Base-by-base conservation (phyloP, 768 basidiomycete genomes). In the Amanita rubescens region DNA sequence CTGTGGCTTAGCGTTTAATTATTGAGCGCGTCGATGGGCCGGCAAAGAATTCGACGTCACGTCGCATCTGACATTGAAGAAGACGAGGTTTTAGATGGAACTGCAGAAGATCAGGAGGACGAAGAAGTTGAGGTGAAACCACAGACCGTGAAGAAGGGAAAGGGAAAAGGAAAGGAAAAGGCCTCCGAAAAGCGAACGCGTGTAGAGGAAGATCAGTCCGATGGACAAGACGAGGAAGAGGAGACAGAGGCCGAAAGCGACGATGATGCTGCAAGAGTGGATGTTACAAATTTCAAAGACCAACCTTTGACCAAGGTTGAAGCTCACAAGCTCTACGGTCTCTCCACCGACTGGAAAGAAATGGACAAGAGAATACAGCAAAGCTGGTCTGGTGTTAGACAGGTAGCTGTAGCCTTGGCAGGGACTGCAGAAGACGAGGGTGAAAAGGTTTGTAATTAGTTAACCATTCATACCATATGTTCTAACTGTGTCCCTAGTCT, bases 41-140 rank as follows among this genome's bases (percentile, higher is more conserved):
- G 75, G 77, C 51, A 69, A 67, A 37, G 70, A 65, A 43, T 57
- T 65, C 76, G 70, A 43, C 72, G 74, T 17, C 77, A 74, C 52
- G 74, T 74, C 3, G 77, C 78, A 11, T 78, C 78, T 22, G 84
- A 85, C 51, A 84, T 84, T 34, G 84, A 85, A 62, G 82, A 79
- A 38, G 79, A 73, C 4, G 66, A 59, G 24, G 63, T 63, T 41
- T 73, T 72, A 27, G 17, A 47, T 44, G 43, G 20, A 24, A 11
- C 20, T 24, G 20, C 43, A 4, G n/a, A 24, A 5, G 60, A 57
- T 27, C 59, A 54, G 37, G 66, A 60, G 5, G 65, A 65, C 4
- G 80, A 78, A 38, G 79, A 77, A 32, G 79, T 72, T n/a, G 72
- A 73, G 2, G 53, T 72, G 66, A 59, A 67, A 65, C 45, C 49